Percentiles rank a stretch among this genome's conserved stretches.
Evolutionary conservation across 2,329 filamentous ascomycete genomes (phyloP).

Genomic region (Clarireedia homoeocarpa): DNA sequence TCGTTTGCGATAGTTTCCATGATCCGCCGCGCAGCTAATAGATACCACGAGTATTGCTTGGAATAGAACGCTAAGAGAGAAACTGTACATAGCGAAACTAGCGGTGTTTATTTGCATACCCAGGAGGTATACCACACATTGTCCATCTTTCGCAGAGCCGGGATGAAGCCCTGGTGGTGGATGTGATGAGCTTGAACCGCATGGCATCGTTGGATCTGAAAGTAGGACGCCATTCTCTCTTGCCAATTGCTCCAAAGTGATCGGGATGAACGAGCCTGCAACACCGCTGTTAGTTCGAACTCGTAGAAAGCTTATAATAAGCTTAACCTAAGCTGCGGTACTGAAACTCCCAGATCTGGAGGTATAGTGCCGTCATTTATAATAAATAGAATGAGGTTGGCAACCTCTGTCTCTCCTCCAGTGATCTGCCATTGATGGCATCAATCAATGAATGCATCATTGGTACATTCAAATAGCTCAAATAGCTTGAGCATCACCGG

Average conservation of each 20-base stretch:
- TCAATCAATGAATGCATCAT: neutral
- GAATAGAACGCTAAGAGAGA: constrained; percentile 82
- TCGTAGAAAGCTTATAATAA: neutral
- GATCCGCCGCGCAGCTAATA: constrained; percentile 92
- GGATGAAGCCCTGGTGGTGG: constrained; percentile 10
- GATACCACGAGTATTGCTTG: constrained; percentile 90
- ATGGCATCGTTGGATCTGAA: constrained; percentile 68
- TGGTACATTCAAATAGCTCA: neutral
- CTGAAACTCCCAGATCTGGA: neutral
- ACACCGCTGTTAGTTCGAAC: constrained; percentile 13
- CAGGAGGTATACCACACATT: constrained; percentile 77
- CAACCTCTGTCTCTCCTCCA: neutral
- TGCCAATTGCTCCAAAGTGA: constrained; percentile 87
- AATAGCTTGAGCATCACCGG: neutral
- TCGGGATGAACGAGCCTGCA: constrained; percentile 86
- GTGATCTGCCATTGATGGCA: neutral
- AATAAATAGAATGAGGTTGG: neutral
- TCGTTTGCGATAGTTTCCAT: constrained; percentile 85
- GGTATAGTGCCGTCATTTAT: constrained; percentile 6
- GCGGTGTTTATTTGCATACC: constrained; percentile 89
- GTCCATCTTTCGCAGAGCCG: constrained; percentile 38
- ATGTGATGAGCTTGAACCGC: constrained; percentile 38
- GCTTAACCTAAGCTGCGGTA: constrained; percentile 2
- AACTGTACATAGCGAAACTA: constrained; percentile 97
- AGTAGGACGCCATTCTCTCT: constrained; percentile 85